Base-by-base conservation (phyloP, 108 stramenopile species). In the Hondaea fermentalgiana region DNA sequence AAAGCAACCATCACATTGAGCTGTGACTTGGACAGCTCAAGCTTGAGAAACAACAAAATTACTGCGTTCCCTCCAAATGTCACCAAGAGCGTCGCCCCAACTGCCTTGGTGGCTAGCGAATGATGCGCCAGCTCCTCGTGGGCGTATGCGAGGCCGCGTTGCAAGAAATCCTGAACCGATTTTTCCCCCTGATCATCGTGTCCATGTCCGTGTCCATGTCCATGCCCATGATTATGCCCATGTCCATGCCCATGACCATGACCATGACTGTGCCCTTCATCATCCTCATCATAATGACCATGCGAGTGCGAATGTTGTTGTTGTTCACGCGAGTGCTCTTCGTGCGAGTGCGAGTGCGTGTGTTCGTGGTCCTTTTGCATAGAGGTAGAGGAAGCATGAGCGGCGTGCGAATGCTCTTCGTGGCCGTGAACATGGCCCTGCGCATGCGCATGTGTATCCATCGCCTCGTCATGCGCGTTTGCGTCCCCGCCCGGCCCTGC, bases 1-100 rank as follows among this genome's bases (percentile, higher is more conserved):
- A 83, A 83, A 23, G 76, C 76, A 35, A 83, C 49, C 76, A 83
- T 83, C 51, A 83, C 45, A 3, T 83, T 83, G 23, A 83, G 76
- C 76, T 53, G 49, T 23, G 76, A 12, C 76, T 8, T 83, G 12
- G 49, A 16, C 76, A 83, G 49, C 1, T 83, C 51, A 55, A 83
- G 28, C 49, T 12, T 53, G 49, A 83, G 8, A 83, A 83, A 83
- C 17, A 35, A 0, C 0, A 83, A 35, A 53, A 83, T 83, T 12
- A 83, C 76, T 23, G 76, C 76, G 28, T 83, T 83, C 19, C 76
- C 76, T 12, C 76, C 76, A 35, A 83, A 23, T 45, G 76, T 83
- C 49, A 83, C 51, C 45, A 53, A 12, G 19, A 83, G 45, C 49
- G 76, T 83, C 6, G 49, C 76, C 8, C 49, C 76, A 12, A 23